Evolutionary conservation across 1,284 basidiomycete genomes (phyloP).

Genomic region (Apiotrichum mycotoxinovorans): DNA sequence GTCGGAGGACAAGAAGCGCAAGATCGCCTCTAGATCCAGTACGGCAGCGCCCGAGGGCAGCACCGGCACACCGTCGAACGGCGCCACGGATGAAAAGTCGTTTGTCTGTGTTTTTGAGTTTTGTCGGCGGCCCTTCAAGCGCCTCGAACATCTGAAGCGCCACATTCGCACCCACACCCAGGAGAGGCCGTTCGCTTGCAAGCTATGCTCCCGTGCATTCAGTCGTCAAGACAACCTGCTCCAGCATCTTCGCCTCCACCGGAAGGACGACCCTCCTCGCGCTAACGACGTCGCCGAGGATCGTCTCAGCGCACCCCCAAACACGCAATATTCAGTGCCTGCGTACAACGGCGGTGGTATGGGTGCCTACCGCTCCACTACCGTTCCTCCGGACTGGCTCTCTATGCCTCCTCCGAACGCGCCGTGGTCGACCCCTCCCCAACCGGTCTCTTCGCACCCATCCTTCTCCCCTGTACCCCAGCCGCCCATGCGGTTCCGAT

Average conservation of each 20-base stretch:
- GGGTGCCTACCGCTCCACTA: conserved; percentile 20
- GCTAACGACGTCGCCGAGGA: conserved; percentile 17
- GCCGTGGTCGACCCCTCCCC: conserved; percentile 7
- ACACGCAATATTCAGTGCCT: conserved; percentile 8
- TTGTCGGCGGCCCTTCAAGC: conserved; percentile 78
- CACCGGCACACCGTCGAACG: conserved; percentile 7
- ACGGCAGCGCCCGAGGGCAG: conserved; percentile 10
- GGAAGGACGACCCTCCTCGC: conserved; percentile 33
- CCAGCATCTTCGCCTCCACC: conserved; percentile 76
- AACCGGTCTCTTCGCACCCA: conserved; percentile 5
- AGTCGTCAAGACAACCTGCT: conserved; percentile 79
- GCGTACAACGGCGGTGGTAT: conserved; percentile 2
- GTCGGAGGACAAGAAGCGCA: conserved; percentile 13
- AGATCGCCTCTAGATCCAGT: conserved; percentile 1
- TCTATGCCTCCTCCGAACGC: conserved; percentile 21
- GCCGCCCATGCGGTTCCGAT: conserved; percentile 22
- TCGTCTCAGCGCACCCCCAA: conserved; percentile 18
- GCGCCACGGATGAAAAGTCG: conserved; percentile 21
- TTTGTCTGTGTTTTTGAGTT: conserved; percentile 27
- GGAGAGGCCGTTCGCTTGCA: conserved; percentile 75
- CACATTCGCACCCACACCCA: conserved; percentile 85
- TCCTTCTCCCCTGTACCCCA: conserved; percentile 17
- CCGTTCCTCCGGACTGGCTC: conserved; percentile 24
- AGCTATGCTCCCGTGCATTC: conserved; percentile 70
- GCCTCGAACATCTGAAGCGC: conserved; percentile 80